phyloP scores from a whole-genome alignment of 805 yeast genomes.

The Saccharomycopsis fodiens region DNA sequence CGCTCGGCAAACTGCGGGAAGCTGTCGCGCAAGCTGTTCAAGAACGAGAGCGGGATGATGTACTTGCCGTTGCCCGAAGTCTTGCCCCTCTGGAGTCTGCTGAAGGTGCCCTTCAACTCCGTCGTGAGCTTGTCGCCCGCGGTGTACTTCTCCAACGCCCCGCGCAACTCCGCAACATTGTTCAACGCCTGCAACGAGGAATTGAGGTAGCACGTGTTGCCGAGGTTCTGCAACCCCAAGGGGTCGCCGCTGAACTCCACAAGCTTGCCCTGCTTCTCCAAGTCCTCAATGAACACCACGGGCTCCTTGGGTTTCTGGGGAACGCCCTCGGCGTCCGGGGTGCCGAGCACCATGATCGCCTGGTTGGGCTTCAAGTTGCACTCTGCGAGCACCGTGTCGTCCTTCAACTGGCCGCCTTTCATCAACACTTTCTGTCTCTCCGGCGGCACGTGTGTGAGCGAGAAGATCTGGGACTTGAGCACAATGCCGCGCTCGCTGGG shows the following conservation, averaged over 20 bases:
- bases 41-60: slow-evolving; percentile 63
- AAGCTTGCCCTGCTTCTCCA: slow-evolving; percentile 26
- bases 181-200: slow-evolving; percentile 87
- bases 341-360: slow-evolving; percentile 82
- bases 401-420: slow-evolving; percentile 81
- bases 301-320: slow-evolving; percentile 41
- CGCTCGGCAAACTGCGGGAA: slow-evolving; percentile 90
- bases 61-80: slow-evolving; percentile 29
- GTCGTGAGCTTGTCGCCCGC: slow-evolving; percentile 35
- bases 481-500: slow-evolving; percentile 48
- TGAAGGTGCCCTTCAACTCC: slow-evolving; percentile 41
- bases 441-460: slow-evolving; percentile 74
- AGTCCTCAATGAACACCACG: slow-evolving; percentile 62
- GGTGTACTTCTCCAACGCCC: slow-evolving; percentile 53
- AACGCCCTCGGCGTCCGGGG: slow-evolving; percentile 55
- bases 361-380: slow-evolving; percentile 58
- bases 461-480: slow-evolving; percentile 62
- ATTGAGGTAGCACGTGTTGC: slow-evolving; percentile 92
- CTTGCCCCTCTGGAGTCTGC: slow-evolving; percentile 31
- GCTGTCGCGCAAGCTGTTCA: slow-evolving; percentile 53
- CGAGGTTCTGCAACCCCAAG: slow-evolving; percentile 87
- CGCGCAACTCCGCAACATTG: slow-evolving; percentile 73
- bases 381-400: slow-evolving; percentile 45
- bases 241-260: slow-evolving; percentile 45
- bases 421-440: slow-evolving; percentile 85